Percentiles rank a stretch among this genome's conserved stretches.
Conservation (phyloP, 495 filamentous ascomycete species). For the Neurospora sp. region DNA sequence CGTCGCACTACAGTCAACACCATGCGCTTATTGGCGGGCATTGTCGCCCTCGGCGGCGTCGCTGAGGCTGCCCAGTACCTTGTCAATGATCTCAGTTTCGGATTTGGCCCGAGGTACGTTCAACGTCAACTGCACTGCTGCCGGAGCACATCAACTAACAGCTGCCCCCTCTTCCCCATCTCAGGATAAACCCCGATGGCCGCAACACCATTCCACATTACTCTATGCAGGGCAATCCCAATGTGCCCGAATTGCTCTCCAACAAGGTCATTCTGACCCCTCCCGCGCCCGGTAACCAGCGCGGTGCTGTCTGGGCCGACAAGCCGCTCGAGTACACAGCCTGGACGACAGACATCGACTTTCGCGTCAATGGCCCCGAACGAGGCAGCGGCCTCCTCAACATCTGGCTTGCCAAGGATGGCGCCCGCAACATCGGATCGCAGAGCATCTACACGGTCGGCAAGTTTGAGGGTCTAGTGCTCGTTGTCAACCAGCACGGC, state of each 20-base stretch:
- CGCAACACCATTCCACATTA: constrained; percentile 39
- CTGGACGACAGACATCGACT: constrained; percentile 78
- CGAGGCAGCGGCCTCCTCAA: constrained; percentile 82
- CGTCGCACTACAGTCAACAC: neutral
- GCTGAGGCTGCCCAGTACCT: constrained; percentile 49
- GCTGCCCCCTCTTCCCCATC: neutral
- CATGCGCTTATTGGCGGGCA: constrained; percentile 34
- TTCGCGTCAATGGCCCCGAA: constrained; percentile 79
- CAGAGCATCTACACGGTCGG: constrained; percentile 74
- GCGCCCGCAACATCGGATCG: constrained; percentile 50
- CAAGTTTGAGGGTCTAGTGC: constrained; percentile 74
- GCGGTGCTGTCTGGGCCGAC: constrained; percentile 75
- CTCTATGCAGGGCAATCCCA: constrained; percentile 59
- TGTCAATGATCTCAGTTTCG: constrained; percentile 64
- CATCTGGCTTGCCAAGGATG: constrained; percentile 80
- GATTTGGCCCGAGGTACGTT: constrained; percentile 53
- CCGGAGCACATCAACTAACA: neutral
- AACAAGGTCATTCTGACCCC: constrained; percentile 91
- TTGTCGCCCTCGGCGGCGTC: constrained; percentile 39
- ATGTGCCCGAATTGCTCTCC: constrained; percentile 65
- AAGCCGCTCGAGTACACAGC: constrained; percentile 47
- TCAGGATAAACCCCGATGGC: constrained; percentile 35
- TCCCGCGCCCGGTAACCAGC: constrained; percentile 72
- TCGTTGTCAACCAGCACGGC: constrained; percentile 82
- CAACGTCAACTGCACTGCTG: neutral